Conservation (phyloP, 805 yeast genomes). For the Candida ortonii region DNA sequence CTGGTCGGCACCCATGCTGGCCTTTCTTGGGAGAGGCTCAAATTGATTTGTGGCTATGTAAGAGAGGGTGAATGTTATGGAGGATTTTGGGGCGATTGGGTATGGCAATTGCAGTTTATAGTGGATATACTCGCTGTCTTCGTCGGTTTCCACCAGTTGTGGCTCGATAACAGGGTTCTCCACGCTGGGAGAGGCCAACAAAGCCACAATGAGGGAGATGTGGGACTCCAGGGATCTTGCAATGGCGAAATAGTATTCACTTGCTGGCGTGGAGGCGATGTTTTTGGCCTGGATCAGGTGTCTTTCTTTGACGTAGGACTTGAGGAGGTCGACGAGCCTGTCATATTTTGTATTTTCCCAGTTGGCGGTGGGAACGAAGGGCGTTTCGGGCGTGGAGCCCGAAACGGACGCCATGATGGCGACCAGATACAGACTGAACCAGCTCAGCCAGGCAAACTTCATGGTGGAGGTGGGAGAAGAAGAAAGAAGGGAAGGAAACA, state of each 20-base stretch:
- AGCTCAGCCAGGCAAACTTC: conserved; percentile 2
- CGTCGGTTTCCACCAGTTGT: conserved; percentile 11
- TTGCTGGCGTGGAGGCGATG: conserved; percentile 49
- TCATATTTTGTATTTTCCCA: conserved; percentile 60
- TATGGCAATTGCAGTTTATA: conserved; percentile 54
- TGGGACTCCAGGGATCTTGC: conserved; percentile 41
- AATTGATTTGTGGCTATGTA: conserved; percentile 47
- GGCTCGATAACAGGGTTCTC: conserved; percentile 23
- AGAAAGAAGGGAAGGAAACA: neutral
- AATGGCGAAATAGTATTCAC: conserved; percentile 56
- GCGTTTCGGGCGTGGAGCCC: no score
- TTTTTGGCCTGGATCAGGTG: conserved; percentile 57
- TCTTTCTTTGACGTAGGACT: conserved; percentile 64
- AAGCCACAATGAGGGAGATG: conserved; percentile 27
- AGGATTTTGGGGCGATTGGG: conserved; percentile 65
- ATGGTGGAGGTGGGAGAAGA: neutral
- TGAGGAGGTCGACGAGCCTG: conserved; percentile 61
- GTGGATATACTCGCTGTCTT: conserved; percentile 31
- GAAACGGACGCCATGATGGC: conserved; percentile 8
- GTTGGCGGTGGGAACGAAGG: conserved; percentile 16
- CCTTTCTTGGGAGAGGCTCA: conserved; percentile 61
- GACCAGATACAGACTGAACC: conserved; percentile 2
- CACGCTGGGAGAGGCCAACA: conserved; percentile 17
- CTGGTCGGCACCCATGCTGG: conserved; percentile 61
- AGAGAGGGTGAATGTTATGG: conserved; percentile 46